Percentiles rank a stretch among this genome's conserved stretches.
Evolutionary conservation across 371 early-diverging fungal genomes (phyloP).

Genomic region (Entomophthora muscae): DNA sequence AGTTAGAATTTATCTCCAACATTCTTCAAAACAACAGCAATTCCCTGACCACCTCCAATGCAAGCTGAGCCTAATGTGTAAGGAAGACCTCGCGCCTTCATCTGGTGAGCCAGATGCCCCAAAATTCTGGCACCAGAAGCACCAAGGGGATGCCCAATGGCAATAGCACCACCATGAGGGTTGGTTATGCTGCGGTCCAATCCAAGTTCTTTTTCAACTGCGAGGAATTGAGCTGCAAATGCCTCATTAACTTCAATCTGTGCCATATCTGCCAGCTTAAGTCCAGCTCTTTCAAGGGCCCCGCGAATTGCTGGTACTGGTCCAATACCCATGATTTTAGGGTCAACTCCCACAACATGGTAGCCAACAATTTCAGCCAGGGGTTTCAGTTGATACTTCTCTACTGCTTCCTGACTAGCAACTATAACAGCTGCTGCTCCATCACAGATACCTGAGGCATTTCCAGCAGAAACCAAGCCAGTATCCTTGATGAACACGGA

Average conservation of each 20-base stretch:
- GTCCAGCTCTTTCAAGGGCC: slow-evolving; percentile 65
- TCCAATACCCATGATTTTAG: slow-evolving; percentile 78
- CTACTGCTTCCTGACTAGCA: slow-evolving; percentile 72
- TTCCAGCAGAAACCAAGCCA: slow-evolving; percentile 87
- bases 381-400: slow-evolving; percentile 58
- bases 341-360: slow-evolving; percentile 69
- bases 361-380: slow-evolving; percentile 78
- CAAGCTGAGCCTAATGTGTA: slow-evolving; percentile 90
- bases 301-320: slow-evolving; percentile 84
- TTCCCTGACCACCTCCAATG: slow-evolving; percentile 76
- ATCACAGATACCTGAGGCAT: slow-evolving; percentile 90
- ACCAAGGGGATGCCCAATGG: slow-evolving; percentile 93
- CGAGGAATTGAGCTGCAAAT: slow-evolving; percentile 85
- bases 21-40: slow-evolving; percentile 30
- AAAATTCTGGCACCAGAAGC: slow-evolving; percentile 92
- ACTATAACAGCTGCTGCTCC: slow-evolving; percentile 87
- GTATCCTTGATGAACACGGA: slow-evolving; percentile 77
- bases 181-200: slow-evolving; percentile 66
- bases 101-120: slow-evolving; percentile 65
- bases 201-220: slow-evolving; percentile 76
- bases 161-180: slow-evolving; percentile 86
- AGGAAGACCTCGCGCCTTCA: slow-evolving; percentile 56
- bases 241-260: slow-evolving; percentile 96
- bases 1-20: slow-evolving; percentile 15
- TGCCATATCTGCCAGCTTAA: slow-evolving; percentile 70